Evolutionary conservation across 179 eudicot genomes (phyloP).

Genomic region (Actinidia arguta): DNA sequence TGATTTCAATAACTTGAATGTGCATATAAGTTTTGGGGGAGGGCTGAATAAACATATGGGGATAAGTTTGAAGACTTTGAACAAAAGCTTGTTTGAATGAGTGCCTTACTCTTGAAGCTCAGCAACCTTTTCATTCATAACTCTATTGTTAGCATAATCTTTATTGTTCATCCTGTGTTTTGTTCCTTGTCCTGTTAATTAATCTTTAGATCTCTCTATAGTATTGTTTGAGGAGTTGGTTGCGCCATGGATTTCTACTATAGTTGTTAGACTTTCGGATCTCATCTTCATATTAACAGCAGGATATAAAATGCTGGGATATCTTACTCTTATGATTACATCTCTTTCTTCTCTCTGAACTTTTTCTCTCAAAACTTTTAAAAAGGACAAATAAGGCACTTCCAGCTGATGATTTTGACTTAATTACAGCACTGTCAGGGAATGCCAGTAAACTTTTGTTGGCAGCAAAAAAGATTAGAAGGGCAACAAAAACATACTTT

Average conservation of each 20-base stretch:
- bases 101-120: neutral
- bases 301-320: neutral
- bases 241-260: conserved; percentile 3
- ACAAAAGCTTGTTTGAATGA: neutral
- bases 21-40: neutral
- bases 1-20: neutral
- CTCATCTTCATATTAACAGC: conserved; percentile 10
- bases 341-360: neutral
- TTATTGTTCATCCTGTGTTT: neutral
- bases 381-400: neutral
- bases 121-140: neutral
- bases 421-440: conserved; percentile 48
- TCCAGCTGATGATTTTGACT: conserved; percentile 9
- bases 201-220: neutral
- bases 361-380: neutral
- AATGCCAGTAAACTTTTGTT: conserved; percentile 54
- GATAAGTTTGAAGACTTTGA: conserved; percentile 1
- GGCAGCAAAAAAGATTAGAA: conserved; percentile 54
- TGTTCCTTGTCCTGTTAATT: neutral
- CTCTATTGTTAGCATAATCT: neutral
- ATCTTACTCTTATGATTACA: neutral
- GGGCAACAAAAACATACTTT: conserved; percentile 49
- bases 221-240: neutral
- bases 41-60: neutral
- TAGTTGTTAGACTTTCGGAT: conserved; percentile 4